Percentiles rank a stretch among this genome's conserved stretches.
Conservation (phyloP, 2,329 filamentous ascomycete species). For the Stagonosporopsis vannaccii region DNA sequence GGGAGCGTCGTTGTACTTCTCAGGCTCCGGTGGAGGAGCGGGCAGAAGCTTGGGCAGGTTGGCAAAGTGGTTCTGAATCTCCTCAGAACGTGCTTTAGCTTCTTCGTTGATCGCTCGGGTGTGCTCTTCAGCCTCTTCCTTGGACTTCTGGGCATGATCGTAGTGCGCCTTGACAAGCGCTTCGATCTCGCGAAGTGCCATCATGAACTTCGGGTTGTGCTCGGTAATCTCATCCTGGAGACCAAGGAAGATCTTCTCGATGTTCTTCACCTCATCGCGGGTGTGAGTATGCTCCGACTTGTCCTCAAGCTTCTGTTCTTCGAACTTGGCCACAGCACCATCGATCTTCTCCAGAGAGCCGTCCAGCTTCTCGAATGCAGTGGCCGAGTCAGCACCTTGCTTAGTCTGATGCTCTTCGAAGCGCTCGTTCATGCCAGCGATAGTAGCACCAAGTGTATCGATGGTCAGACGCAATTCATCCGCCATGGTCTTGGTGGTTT, state of each 20-base stretch:
- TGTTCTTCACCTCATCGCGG: conserved; percentile 79
- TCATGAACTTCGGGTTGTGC: conserved; percentile 86
- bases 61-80: conserved; percentile 51
- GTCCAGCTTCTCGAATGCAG: conserved; percentile 77
- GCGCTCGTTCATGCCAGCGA: conserved; percentile 60
- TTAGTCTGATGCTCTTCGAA: conserved; percentile 86
- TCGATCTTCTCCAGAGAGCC: conserved; percentile 75
- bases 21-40: conserved; percentile 43
- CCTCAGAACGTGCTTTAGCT: conserved; percentile 52
- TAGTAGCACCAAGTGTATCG: conserved; percentile 77
- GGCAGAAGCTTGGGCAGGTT: conserved; percentile 56
- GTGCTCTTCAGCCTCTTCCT: conserved; percentile 54
- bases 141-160: conserved; percentile 77
- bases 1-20: conserved; percentile 63
- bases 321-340: conserved; percentile 75
- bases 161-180: conserved; percentile 84
- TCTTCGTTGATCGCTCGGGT: conserved; percentile 54
- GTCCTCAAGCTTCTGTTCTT: conserved; percentile 75
- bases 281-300: conserved; percentile 85
- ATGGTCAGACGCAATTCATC: conserved; percentile 89
- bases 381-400: conserved; percentile 85
- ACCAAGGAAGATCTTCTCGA: conserved; percentile 74
- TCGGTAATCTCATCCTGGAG: conserved; percentile 82
- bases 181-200: conserved; percentile 85
- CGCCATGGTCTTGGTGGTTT: conserved; percentile 77